Base-by-base conservation (phyloP, 176 grass and related monocot genomes). In the Zea luxurians region DNA sequence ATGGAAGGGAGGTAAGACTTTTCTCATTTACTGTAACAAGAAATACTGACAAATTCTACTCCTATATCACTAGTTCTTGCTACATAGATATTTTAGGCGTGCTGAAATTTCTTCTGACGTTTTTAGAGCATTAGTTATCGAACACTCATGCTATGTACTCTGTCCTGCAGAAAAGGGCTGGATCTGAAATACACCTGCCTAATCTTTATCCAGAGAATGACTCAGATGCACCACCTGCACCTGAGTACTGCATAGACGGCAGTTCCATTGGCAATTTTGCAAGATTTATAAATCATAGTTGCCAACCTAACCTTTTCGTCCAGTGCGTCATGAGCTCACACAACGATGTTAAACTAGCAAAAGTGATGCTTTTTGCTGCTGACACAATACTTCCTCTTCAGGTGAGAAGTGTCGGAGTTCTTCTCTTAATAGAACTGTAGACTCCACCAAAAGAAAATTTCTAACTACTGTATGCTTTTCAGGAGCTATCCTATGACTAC, bases 271-370 rank as follows among this genome's bases (percentile, higher is more conserved):
- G 92, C 8, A 94, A 88, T 55, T 75, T 98, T 61, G 91, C 96
- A 2, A 89, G 96, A 59, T 98, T 98, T 68, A 94, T 98, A 60
- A 98, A 98, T 52, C 96, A 98, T 50, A 98, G 96, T 13, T 98
- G 92, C 45, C 77, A 90, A 43, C 96, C 96, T 18, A 98, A 98
- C 57, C 87, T 92, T 16, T 98, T 98, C 47, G 89, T 98, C 47
- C 96, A 98, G 74, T 94, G 89, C 37, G 66, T 98, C 27, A 57
- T 98, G 54, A 98, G 81, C 67, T 94, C 92, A 36, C 96, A 98
- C 47, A 85, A 79, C 2, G 89, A 98, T 15, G 86, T 94, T 38
- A 94, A 89, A 52, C 66, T 98, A 18, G 92, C 96, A 17, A 98
- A 92, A 80, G 78, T 98, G 48, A 90, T 80, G 49, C 87, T 94